Evolutionary conservation across 352 stramenopile species (phyloP).

Genomic region (Phytophthora sp.): DNA sequence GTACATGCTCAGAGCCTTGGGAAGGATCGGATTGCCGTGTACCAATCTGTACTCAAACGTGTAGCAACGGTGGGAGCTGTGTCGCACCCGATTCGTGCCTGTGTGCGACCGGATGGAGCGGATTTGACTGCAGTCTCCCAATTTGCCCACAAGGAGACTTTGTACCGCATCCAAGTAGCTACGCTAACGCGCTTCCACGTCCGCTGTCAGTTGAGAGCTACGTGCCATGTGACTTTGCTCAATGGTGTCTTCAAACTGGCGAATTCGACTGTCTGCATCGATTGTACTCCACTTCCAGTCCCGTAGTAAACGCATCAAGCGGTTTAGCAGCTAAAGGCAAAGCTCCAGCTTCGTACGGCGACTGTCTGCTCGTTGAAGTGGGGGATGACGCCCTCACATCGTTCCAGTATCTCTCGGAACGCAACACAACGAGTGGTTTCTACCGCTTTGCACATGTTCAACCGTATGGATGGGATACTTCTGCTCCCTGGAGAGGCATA

Average conservation of each 20-base stretch:
- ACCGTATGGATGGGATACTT: constrained; percentile 87
- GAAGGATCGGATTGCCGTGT: constrained; percentile 91
- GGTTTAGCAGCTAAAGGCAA: constrained; percentile 32
- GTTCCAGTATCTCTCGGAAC: constrained; percentile 90
- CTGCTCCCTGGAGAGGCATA: constrained; percentile 79
- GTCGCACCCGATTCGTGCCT: constrained; percentile 94
- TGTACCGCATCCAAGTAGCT: constrained; percentile 74
- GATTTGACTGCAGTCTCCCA: constrained; percentile 92
- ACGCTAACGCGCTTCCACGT: constrained; percentile 61
- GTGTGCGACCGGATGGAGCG: constrained; percentile 93
- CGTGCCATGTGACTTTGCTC: constrained; percentile 88
- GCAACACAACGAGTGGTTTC: constrained; percentile 71
- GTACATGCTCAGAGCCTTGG: constrained; percentile 91
- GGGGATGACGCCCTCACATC: constrained; percentile 72
- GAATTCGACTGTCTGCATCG: constrained; percentile 93
- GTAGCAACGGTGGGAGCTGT: constrained; percentile 91
- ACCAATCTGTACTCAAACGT: constrained; percentile 90
- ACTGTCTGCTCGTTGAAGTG: constrained; percentile 88
- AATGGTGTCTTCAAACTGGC: constrained; percentile 92
- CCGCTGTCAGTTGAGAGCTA: constrained; percentile 79
- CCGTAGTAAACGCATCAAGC: constrained; percentile 46
- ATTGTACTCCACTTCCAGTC: constrained; percentile 40
- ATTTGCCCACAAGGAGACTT: constrained; percentile 96
- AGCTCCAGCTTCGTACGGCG: constrained; percentile 4
- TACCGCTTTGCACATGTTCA: constrained; percentile 83